Evolutionary conservation across 768 basidiomycete species (phyloP).

Genomic region (Lentinus brumalis): DNA sequence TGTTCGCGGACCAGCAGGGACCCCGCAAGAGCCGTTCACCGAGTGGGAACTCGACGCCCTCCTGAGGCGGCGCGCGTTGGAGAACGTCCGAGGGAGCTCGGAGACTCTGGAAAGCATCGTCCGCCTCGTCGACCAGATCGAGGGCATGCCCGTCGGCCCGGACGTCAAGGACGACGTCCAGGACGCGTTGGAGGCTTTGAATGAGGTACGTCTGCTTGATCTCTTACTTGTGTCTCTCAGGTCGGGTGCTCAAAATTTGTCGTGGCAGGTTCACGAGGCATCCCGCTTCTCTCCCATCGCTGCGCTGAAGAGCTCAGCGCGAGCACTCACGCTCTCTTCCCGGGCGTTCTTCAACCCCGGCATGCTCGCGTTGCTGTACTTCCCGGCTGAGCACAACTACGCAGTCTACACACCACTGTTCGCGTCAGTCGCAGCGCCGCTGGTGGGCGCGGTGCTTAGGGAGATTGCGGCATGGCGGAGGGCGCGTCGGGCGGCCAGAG

Average conservation of each 20-base stretch:
- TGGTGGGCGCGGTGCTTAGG: conserved; percentile 71
- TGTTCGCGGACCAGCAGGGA: conserved; percentile 8
- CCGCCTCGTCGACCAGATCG: conserved; percentile 80
- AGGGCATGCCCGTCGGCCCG: conserved; percentile 88
- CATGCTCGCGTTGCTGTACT: conserved; percentile 95
- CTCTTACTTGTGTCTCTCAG: conserved; percentile 32
- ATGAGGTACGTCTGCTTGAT: conserved; percentile 53
- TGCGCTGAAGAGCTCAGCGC: conserved; percentile 60
- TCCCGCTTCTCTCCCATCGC: conserved; percentile 37
- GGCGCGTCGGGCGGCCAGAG: conserved; percentile 21
- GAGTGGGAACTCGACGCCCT: conserved; percentile 86
- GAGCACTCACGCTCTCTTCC: conserved; percentile 67
- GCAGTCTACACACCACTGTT: conserved; percentile 96
- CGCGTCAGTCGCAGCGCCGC: conserved; percentile 84
- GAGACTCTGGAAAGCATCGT: conserved; percentile 84
- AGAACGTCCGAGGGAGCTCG: conserved; percentile 66
- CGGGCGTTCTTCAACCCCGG: conserved; percentile 96
- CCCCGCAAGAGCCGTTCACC: conserved; percentile 39
- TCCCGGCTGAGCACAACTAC: conserved; percentile 97
- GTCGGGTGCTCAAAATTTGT: conserved; percentile 31
- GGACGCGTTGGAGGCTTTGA: conserved; percentile 68
- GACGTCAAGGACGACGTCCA: conserved; percentile 76
- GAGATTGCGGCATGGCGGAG: conserved; percentile 68
- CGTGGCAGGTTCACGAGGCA: conserved; percentile 19
- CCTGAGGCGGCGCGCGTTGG: conserved; percentile 64